Conservation (phyloP, 148 eudicot species). For the Tetragonia tetragonoides region DNA sequence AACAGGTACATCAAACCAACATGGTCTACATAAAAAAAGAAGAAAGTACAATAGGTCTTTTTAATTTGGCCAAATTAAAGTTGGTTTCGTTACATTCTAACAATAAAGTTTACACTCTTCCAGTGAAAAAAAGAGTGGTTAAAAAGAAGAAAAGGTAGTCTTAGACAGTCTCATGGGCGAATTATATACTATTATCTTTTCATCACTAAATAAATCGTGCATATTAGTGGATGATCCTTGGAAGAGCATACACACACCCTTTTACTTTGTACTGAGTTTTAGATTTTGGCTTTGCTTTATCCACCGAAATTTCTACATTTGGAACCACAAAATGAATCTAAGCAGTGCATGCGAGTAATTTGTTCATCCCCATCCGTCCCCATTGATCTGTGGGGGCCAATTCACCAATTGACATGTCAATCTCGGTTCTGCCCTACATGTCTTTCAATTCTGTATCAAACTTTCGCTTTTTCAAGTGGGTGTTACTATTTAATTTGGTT, state of each 20-base stretch:
- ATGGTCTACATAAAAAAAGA: too few species aligned
- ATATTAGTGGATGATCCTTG: conserved; percentile 9
- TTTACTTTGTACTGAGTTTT: not conserved
- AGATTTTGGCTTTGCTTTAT: conserved; percentile 5
- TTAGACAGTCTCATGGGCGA: conserved; percentile 12
- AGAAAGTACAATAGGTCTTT: not conserved
- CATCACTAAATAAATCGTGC: not conserved
- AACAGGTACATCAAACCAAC: not conserved
- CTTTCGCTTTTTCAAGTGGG: not conserved
- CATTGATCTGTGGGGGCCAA: not conserved
- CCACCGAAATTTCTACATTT: conserved; percentile 18
- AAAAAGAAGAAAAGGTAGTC: conserved; percentile 2
- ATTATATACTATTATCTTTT: not conserved
- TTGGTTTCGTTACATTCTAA: not conserved
- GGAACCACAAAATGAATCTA: conserved; percentile 27
- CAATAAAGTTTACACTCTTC: conserved; percentile 20
- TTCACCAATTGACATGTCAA: not conserved
- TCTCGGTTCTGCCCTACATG: not conserved
- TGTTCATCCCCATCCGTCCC: conserved; percentile 13
- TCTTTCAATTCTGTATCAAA: not conserved
- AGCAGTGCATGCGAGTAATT: conserved; percentile 35
- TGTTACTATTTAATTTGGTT: not conserved
- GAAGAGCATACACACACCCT: not conserved
- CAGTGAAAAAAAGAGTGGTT: conserved; percentile 9
- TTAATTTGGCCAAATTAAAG: not conserved